phyloP scores from a whole-genome alignment of 2,329 filamentous ascomycete genomes.

The Penicillium occitanis region DNA sequence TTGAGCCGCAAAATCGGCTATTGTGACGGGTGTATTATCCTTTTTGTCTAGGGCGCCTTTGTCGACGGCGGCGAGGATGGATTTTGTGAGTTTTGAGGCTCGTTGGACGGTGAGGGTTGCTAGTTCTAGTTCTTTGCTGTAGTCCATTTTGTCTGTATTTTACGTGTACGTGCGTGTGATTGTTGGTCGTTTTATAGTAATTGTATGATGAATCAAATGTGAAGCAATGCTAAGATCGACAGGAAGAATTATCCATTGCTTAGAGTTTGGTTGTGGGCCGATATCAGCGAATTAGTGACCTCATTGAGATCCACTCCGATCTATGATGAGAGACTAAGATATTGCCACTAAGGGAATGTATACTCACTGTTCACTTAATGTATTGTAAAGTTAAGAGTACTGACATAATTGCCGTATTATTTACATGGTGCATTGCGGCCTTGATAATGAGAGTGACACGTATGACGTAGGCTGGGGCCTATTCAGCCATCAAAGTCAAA shows the following conservation, averaged over 20 bases:
- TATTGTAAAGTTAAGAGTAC: background rate
- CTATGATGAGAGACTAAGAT: background rate
- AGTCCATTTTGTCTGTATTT: constrained; percentile 22
- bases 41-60: constrained; percentile 57
- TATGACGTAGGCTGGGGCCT: background rate
- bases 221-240: background rate
- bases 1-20: constrained; percentile 64
- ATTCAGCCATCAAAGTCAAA: background rate
- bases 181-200: background rate
- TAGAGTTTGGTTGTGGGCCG: constrained; percentile 7
- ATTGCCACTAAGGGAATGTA: background rate
- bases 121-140: constrained; percentile 38
- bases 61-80: constrained; percentile 50
- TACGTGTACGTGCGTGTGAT: background rate
- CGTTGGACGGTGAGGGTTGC: constrained; percentile 52
- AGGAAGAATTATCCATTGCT: background rate
- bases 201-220: background rate
- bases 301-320: background rate
- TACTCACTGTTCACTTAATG: background rate
- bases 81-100: constrained; percentile 59
- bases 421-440: background rate
- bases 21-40: constrained; percentile 61
- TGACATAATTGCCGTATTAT: background rate
- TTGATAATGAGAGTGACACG: background rate
- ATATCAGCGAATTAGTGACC: constrained; percentile 7